Evolutionary conservation across 306 rosid genomes (phyloP).

Genomic region (Citrullus mucosospermus): DNA sequence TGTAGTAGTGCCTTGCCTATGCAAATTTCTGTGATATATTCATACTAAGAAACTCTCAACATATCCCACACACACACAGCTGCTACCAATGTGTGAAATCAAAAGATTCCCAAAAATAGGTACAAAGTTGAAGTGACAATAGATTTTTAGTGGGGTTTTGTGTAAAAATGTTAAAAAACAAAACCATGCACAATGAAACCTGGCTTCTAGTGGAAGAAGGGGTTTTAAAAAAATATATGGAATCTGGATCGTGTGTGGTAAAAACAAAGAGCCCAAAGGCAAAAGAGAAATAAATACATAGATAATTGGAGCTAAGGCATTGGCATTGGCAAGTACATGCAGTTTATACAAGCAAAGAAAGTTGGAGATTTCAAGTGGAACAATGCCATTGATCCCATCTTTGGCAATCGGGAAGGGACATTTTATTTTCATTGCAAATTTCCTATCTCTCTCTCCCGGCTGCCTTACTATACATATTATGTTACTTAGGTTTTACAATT

Average conservation of each 20-base stretch:
- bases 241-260: neutral
- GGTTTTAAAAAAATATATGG: neutral
- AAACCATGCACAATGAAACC: neutral
- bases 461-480: too few relatives aligned
- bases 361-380: conserved; percentile 30
- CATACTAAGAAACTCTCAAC: neutral
- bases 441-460: neutral
- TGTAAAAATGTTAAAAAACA: conserved; percentile 1
- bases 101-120: neutral
- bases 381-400: conserved; percentile 31
- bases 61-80: neutral
- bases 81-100: neutral
- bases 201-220: neutral
- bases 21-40: too few relatives aligned
- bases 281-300: neutral
- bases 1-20: too few relatives aligned
- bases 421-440: neutral
- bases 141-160: neutral
- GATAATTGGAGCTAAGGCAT: neutral
- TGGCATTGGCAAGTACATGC: conserved; percentile 1
- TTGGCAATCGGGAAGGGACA: conserved; percentile 54
- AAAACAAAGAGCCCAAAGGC: neutral
- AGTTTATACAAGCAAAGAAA: conserved; percentile 45
- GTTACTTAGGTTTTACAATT: too few relatives aligned
- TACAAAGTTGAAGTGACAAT: conserved; percentile 6